Conservation (phyloP, 176 grass and related monocot genomes). For the Carex scoparia region DNA sequence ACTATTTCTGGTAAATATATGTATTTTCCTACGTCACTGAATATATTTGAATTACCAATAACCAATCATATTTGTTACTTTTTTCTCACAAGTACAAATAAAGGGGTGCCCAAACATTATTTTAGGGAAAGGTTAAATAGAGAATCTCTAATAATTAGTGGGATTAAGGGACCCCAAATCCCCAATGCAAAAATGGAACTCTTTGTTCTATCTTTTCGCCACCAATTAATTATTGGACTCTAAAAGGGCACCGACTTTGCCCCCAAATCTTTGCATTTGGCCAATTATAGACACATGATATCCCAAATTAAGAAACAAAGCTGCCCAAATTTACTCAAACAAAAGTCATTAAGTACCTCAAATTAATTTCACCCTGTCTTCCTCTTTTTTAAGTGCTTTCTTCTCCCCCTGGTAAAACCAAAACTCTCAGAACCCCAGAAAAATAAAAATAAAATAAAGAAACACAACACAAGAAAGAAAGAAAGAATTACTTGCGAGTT, state of each 20-base stretch:
- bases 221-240: conserved; percentile 4
- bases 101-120: neutral
- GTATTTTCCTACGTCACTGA: neutral
- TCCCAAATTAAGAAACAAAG: conserved; percentile 14
- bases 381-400: conserved; percentile 7
- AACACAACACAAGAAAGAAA: neutral
- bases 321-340: conserved; percentile 16
- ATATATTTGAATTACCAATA: neutral
- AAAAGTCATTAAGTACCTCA: neutral
- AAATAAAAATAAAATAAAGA: neutral
- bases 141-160: conserved; percentile 3
- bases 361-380: conserved; percentile 20
- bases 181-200: conserved; percentile 1
- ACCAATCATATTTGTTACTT: neutral
- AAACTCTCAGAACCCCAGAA: neutral
- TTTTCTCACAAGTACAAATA: no score
- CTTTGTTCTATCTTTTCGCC: neutral
- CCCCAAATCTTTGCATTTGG: conserved; percentile 3
- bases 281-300: conserved; percentile 18
- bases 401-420: neutral
- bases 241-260: neutral
- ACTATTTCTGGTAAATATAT: no score
- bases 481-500: neutral
- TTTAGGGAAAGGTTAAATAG: neutral
- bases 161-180: neutral